Percentiles rank a stretch among this genome's conserved stretches.
Evolutionary conservation across 2,329 filamentous ascomycete genomes (phyloP).

Genomic region (Hypoxylon sp.): DNA sequence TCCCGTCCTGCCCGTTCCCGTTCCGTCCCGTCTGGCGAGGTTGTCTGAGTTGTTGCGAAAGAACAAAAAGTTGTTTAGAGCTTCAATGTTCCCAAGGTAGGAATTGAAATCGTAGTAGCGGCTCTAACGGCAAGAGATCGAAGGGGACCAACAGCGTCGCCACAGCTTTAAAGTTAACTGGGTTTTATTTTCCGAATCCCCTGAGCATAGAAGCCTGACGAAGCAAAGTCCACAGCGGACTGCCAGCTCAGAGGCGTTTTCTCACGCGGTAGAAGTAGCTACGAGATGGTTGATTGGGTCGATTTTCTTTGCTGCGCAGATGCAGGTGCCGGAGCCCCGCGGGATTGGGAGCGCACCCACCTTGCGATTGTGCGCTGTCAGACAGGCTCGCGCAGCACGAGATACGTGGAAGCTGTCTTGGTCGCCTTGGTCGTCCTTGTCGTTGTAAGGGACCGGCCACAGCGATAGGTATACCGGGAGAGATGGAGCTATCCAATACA

Average conservation of each 20-base stretch:
- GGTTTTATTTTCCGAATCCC: slow-evolving; percentile 20
- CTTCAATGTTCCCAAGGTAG: not conserved
- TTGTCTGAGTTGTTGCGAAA: not conserved
- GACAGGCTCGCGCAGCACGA: slow-evolving; percentile 26
- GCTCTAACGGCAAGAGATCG: slow-evolving; percentile 18
- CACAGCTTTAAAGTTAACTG: slow-evolving; percentile 12
- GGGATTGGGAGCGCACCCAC: slow-evolving; percentile 36
- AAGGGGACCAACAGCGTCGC: slow-evolving; percentile 15
- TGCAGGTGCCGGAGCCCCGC: slow-evolving; percentile 41
- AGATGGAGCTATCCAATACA: slow-evolving; percentile 17
- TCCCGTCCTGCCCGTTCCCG: slow-evolving; percentile 5
- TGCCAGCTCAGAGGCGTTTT: slow-evolving; percentile 40
- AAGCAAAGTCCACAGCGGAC: slow-evolving; percentile 17
- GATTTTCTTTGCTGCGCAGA: slow-evolving; percentile 20
- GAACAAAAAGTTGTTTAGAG: slow-evolving; percentile 18
- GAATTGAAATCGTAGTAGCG: slow-evolving; percentile 30
- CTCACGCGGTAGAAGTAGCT: slow-evolving; percentile 20
- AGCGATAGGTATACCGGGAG: slow-evolving; percentile 10
- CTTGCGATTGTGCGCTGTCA: slow-evolving; percentile 41
- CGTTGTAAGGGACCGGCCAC: slow-evolving; percentile 13
- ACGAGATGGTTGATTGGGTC: slow-evolving; percentile 34
- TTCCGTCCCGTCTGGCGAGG: slow-evolving; percentile 6
- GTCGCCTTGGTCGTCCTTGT: slow-evolving; percentile 8
- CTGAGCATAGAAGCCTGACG: slow-evolving; percentile 27
- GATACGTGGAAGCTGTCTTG: slow-evolving; percentile 36